phyloP scores from a whole-genome alignment of 331 rosid species.

The Quercus phellos region DNA sequence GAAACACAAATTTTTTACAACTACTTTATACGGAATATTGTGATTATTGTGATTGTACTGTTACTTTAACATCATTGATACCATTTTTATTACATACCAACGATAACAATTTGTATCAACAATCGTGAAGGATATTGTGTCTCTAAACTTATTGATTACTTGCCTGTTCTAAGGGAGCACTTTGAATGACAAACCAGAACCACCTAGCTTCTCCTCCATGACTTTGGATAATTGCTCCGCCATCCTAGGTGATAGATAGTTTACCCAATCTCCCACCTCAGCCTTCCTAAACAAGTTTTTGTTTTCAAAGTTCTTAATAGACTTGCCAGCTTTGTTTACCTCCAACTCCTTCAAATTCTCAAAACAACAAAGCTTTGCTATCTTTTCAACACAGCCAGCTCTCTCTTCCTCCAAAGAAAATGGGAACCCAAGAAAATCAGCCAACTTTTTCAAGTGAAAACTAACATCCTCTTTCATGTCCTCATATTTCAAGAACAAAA shows the following conservation, averaged over 20 bases:
- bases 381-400: slow-evolving; percentile 28
- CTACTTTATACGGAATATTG: too few relatives aligned
- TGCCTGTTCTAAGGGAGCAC: not conserved
- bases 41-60: too few relatives aligned
- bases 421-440: slow-evolving; percentile 32
- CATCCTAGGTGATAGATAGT: slow-evolving; percentile 41
- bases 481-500: slow-evolving; percentile 47
- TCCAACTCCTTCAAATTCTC: slow-evolving; percentile 39
- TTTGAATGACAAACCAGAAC: slow-evolving; percentile 35
- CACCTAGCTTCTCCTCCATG: slow-evolving; percentile 32
- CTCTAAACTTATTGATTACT: not conserved
- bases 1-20: too few relatives aligned
- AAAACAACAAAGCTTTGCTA: slow-evolving; percentile 36
- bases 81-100: too few relatives aligned
- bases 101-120: too few relatives aligned
- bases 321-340: slow-evolving; percentile 33
- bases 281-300: slow-evolving; percentile 42
- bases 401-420: slow-evolving; percentile 41
- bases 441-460: slow-evolving; percentile 28
- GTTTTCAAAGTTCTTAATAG: slow-evolving; percentile 28
- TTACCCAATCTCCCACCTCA: slow-evolving; percentile 50
- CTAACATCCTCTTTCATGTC: slow-evolving; percentile 31
- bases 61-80: too few relatives aligned
- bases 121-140: not conserved
- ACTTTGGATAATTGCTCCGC: slow-evolving; percentile 32